These are phyloP conservation scores for Didymella sp. DNA, from an alignment of 2,329 filamentous ascomycete genomes.

Conservation along the genomic window DNA sequence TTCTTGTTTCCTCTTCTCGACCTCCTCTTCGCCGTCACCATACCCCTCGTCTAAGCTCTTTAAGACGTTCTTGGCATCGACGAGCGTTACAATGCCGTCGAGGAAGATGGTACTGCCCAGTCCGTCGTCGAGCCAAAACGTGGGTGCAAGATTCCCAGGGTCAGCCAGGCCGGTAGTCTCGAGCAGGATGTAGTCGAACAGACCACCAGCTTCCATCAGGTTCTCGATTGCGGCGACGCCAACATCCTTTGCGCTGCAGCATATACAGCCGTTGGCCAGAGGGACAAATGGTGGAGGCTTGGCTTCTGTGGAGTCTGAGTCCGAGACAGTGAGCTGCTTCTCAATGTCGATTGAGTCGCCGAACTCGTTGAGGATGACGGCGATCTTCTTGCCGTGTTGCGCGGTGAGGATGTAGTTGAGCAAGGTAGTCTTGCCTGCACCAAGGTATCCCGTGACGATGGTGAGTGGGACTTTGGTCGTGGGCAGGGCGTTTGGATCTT, in stretches of 20 bases:
- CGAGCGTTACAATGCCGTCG: slow-evolving; percentile 93
- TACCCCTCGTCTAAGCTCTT: slow-evolving; percentile 75
- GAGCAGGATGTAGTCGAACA: slow-evolving; percentile 96
- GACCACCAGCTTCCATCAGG: slow-evolving; percentile 90
- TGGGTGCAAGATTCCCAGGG: slow-evolving; percentile 90
- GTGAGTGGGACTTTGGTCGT: slow-evolving; percentile 79
- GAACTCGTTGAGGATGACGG: slow-evolving; percentile 88
- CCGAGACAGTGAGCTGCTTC: slow-evolving; percentile 87
- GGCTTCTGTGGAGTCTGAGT: slow-evolving; percentile 39
- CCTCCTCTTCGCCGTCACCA: slow-evolving; percentile 53
- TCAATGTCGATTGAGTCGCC: slow-evolving; percentile 80
- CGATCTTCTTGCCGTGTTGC: slow-evolving; percentile 96
- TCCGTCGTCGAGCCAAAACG: slow-evolving; percentile 98
- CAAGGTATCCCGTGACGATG: slow-evolving; percentile 89
- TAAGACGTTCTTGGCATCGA: slow-evolving; percentile 93
- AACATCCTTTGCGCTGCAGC: slow-evolving; percentile 96
- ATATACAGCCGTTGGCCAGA: slow-evolving; percentile 95
- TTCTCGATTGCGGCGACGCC: slow-evolving; percentile 95
- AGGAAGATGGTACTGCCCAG: slow-evolving; percentile 95
- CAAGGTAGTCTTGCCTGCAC: slow-evolving; percentile 92
- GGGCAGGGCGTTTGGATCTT: slow-evolving; percentile 55
- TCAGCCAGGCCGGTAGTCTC: slow-evolving; percentile 96
- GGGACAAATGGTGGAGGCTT: slow-evolving; percentile 73
- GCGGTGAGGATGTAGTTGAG: slow-evolving; percentile 96
- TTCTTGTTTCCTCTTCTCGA: slow-evolving; percentile 51